Base-by-base conservation (phyloP, 2,329 filamentous ascomycete species). In the Ceratocystis alfenasii region DNA sequence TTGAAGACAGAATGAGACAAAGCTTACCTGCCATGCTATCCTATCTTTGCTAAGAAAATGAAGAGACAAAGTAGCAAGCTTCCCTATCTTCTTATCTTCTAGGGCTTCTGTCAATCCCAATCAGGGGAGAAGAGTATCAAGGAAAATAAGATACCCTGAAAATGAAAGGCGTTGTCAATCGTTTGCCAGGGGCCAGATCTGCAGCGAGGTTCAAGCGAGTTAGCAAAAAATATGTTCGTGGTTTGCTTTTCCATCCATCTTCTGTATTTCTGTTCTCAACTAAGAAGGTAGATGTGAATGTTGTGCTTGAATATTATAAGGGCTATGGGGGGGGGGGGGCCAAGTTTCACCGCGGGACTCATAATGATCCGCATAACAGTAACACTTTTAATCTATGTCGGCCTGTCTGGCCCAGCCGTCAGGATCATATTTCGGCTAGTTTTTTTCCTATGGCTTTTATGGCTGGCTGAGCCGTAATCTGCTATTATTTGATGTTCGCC, bases 401-500 rank as follows among this genome's bases (percentile, higher is more conserved):
- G 53, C 1, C 15, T 15, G 12, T 28, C 22, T 57, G 25, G 53
- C 53, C 10, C 30, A 8, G 15, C 15, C 53, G 53, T 28, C 25
- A 30, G 53, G 53, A 30, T 57, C 22, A 57, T 57, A 57, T 57
- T 57, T 57, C 53, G 53, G 53, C 53, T 57, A 57, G 53, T 22
- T 6, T 28, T 10, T 50, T 20, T 20, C 8, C 10, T 41, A 12
- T 50, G 48, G 48, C 48, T 50, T 28, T 57, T 28, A 57, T 57
- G 17, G 59, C 15, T 62, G 30, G 30, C 17, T 62, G 17, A 28
- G 22, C 28, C 41, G 25, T 8, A 41, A 20, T 50, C 46, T 22
- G 17, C 15, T 17, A 50, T 5, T 20, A 17, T 30, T 59, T 41
- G 36, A 41, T 41, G 10, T 15, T 15, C 10, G 36, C 10, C 36